Conservation (phyloP, 352 stramenopile species). For the Phytophthora parvispora region DNA sequence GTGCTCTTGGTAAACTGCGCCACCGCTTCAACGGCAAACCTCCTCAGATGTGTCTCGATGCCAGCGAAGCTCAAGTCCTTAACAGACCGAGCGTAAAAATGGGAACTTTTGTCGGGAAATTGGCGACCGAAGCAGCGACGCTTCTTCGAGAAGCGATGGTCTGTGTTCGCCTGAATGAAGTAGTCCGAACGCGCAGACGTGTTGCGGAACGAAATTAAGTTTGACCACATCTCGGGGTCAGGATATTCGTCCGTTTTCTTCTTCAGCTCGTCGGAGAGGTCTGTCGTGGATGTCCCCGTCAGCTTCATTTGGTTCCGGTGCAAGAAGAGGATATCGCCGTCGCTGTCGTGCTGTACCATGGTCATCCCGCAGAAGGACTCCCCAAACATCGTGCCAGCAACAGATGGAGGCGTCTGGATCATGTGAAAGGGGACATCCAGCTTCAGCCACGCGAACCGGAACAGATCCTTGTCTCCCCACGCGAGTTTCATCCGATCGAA, state of each 20-base stretch:
- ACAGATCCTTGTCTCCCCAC: slow-evolving; percentile 81
- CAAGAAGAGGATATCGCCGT: slow-evolving; percentile 61
- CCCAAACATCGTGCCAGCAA: slow-evolving; percentile 38
- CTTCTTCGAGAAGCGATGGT: background rate
- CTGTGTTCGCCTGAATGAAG: slow-evolving; percentile 9
- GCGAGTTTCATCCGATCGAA: slow-evolving; percentile 64
- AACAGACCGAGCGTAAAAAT: slow-evolving; percentile 39
- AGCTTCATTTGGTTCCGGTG: slow-evolving; percentile 78
- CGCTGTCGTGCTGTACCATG: slow-evolving; percentile 70
- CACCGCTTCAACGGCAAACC: slow-evolving; percentile 30
- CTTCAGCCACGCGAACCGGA: slow-evolving; percentile 82
- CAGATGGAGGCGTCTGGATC: slow-evolving; percentile 50
- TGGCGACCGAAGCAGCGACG: slow-evolving; percentile 51
- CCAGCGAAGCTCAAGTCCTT: slow-evolving; percentile 22
- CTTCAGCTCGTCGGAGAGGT: background rate
- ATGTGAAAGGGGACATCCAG: slow-evolving; percentile 58
- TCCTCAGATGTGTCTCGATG: slow-evolving; percentile 31
- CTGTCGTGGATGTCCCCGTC: slow-evolving; percentile 23
- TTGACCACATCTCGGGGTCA: slow-evolving; percentile 36
- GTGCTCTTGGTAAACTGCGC: background rate
- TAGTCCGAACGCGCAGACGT: slow-evolving; percentile 11
- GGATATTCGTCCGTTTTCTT: background rate
- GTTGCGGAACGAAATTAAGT: slow-evolving; percentile 41
- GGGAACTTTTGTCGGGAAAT: slow-evolving; percentile 19
- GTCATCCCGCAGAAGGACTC: slow-evolving; percentile 70